A percentile compares a stretch with the other conserved stretches of the same genome.
Conservation (phyloP, 768 basidiomycete genomes). For the Lentinus tigrinus region DNA sequence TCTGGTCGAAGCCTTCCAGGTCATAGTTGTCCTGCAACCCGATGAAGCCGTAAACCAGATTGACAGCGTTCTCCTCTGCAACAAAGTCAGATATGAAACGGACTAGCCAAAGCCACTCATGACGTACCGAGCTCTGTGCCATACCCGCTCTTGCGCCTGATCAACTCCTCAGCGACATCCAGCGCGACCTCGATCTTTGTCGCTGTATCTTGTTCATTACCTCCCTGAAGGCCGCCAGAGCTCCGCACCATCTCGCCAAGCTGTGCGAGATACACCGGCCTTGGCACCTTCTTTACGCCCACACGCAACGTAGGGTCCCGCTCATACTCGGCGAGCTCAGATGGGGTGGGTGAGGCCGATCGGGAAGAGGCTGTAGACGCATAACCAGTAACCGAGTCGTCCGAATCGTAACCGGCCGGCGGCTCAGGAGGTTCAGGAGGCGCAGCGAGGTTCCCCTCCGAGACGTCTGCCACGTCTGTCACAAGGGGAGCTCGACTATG, state of each 20-base stretch:
- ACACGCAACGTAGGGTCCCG: slow-evolving; percentile 80
- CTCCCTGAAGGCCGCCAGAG: slow-evolving; percentile 46
- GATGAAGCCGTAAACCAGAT: slow-evolving; percentile 71
- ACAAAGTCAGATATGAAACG: not conserved
- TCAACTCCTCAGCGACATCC: slow-evolving; percentile 74
- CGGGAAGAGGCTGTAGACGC: slow-evolving; percentile 65
- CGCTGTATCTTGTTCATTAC: slow-evolving; percentile 63
- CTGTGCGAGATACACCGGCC: slow-evolving; percentile 89
- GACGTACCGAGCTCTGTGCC: slow-evolving; percentile 85
- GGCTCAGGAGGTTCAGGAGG: not conserved
- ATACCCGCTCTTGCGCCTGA: slow-evolving; percentile 79
- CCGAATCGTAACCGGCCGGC: slow-evolving; percentile 61
- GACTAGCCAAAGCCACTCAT: not conserved
- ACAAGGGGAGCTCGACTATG: no score
- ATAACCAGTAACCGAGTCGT: slow-evolving; percentile 81
- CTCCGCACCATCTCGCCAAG: slow-evolving; percentile 74
- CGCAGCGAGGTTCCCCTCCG: no score
- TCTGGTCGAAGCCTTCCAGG: slow-evolving; percentile 72
- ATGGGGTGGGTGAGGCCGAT: slow-evolving; percentile 77
- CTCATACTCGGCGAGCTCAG: slow-evolving; percentile 80
- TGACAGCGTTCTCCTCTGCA: slow-evolving; percentile 86
- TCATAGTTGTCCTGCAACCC: slow-evolving; percentile 83
- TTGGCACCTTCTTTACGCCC: slow-evolving; percentile 63
- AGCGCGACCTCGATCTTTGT: slow-evolving; percentile 82
- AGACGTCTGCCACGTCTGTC: no score